phyloP scores from a whole-genome alignment of 1,139 yeast species.

The Pneumocystis canis region DNA sequence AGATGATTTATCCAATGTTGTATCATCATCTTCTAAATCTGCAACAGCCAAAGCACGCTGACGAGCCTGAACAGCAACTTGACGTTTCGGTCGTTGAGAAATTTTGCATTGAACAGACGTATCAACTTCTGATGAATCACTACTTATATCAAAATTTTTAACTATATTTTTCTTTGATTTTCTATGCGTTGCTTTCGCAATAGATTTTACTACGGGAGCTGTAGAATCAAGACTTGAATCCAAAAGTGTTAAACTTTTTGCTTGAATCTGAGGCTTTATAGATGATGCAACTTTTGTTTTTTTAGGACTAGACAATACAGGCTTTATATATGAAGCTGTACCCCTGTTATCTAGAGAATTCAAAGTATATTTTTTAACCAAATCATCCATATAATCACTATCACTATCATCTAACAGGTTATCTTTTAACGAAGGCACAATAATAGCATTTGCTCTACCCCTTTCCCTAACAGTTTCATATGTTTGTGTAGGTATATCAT shows the following conservation, averaged over 20 bases:
- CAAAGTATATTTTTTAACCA: conserved; percentile 1
- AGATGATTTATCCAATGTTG: background rate
- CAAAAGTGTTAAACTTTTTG: background rate
- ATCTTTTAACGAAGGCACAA: conserved; percentile 1
- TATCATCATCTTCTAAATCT: background rate
- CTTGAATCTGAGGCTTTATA: background rate
- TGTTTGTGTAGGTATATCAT: background rate
- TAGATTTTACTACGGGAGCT: background rate
- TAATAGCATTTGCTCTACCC: background rate
- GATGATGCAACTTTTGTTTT: background rate
- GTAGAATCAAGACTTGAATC: background rate
- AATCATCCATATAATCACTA: conserved; percentile 7
- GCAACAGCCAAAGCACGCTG: background rate
- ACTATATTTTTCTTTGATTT: background rate
- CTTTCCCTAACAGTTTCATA: background rate
- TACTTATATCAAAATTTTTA: background rate
- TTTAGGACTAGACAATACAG: background rate
- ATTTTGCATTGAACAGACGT: background rate
- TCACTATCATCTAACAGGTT: conserved; percentile 6
- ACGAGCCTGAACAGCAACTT: background rate
- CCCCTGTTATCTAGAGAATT: background rate
- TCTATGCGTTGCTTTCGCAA: background rate
- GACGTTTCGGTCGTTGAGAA: background rate
- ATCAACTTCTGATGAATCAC: background rate
- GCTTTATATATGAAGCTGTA: background rate